Evolutionary conservation across 306 rosid species (phyloP).

Genomic region (Lathyrus aphaca): DNA sequence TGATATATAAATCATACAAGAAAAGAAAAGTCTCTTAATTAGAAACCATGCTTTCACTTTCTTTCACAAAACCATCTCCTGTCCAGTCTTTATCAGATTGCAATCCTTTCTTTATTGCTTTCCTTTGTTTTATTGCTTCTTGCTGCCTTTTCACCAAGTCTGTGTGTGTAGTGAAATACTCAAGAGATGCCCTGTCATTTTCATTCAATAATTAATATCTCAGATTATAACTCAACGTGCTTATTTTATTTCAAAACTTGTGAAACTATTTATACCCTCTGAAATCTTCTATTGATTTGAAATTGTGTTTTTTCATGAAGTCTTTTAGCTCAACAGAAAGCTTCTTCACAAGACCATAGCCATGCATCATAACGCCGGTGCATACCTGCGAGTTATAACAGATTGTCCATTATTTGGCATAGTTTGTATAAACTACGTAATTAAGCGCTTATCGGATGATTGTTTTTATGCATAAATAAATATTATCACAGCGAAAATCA

Average conservation of each 20-base stretch:
- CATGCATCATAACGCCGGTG: slow-evolving; percentile 99
- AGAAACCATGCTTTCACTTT: slow-evolving; percentile 96
- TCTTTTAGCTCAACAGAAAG: slow-evolving; percentile 80
- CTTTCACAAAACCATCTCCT: slow-evolving; percentile 94
- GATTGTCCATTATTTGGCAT: neutral
- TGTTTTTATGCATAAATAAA: no score
- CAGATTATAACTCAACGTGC: neutral
- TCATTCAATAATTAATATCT: neutral
- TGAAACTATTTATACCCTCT: slow-evolving; percentile 71
- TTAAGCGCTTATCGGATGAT: no score
- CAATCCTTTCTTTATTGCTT: slow-evolving; percentile 79
- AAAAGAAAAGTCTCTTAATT: slow-evolving; percentile 41
- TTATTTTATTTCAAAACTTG: neutral
- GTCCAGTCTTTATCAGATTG: slow-evolving; percentile 97
- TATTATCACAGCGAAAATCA: neutral
- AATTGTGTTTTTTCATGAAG: slow-evolving; percentile 85
- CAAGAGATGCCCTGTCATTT: slow-evolving; percentile 72
- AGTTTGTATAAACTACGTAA: no score
- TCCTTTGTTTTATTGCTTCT: slow-evolving; percentile 83
- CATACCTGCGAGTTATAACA: slow-evolving; percentile 62
- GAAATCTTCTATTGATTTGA: slow-evolving; percentile 84
- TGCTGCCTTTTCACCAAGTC: slow-evolving; percentile 86
- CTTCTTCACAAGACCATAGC: slow-evolving; percentile 90
- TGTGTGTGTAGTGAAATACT: slow-evolving; percentile 86
- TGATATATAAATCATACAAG: slow-evolving; percentile 16